Conservation (phyloP, 2,329 filamentous ascomycete species). For the Calonectria pseudoturangicola region DNA sequence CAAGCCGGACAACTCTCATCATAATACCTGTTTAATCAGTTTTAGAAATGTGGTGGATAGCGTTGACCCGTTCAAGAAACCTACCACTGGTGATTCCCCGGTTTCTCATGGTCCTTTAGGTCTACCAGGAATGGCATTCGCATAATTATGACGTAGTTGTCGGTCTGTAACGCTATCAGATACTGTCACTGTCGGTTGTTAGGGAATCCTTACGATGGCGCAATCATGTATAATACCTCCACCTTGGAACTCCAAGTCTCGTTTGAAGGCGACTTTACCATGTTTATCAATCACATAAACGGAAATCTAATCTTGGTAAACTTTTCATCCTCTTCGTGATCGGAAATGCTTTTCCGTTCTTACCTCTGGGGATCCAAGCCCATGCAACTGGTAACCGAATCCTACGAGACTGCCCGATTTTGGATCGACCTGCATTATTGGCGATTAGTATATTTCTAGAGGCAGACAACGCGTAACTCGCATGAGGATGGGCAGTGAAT, state of each 20-base stretch:
- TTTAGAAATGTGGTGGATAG: too few relatives aligned
- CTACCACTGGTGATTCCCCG: slow-evolving; percentile 12
- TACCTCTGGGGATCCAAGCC: slow-evolving; percentile 5
- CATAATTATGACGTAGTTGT: background rate
- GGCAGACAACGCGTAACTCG: background rate
- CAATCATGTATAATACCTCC: slow-evolving; percentile 12
- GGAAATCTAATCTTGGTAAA: background rate
- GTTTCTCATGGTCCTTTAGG: slow-evolving; percentile 10
- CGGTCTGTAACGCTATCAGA: background rate
- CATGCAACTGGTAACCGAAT: background rate
- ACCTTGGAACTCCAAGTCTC: slow-evolving; percentile 3
- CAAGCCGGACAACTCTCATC: slow-evolving; percentile 2
- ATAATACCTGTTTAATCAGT: background rate
- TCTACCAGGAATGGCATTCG: slow-evolving; percentile 7
- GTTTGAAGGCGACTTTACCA: background rate
- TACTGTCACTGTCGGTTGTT: background rate
- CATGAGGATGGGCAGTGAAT: slow-evolving; percentile 4
- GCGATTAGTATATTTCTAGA: background rate
- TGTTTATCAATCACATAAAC: background rate
- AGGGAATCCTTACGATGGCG: background rate
- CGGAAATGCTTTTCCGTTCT: background rate
- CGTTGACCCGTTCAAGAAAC: too few relatives aligned
- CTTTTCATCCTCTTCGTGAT: accelerated
- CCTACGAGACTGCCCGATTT: background rate
- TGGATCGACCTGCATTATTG: background rate